These are phyloP conservation scores for Hysterangium stoloniferum DNA, from an alignment of 768 basidiomycete species.

Conservation along the genomic window DNA sequence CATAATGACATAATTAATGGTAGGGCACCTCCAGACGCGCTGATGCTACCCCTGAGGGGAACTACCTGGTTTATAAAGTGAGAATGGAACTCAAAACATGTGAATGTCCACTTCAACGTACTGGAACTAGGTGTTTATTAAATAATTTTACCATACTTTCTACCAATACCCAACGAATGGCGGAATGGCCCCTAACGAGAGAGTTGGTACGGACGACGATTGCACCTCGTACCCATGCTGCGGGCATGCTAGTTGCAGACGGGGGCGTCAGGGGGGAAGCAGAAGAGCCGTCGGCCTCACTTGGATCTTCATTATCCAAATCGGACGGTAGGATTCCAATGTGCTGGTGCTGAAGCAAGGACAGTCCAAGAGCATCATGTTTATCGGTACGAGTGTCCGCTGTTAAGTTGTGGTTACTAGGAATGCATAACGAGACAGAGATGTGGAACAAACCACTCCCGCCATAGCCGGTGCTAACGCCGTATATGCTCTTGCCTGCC, in stretches of 20 bases:
- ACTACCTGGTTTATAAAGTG: conserved; percentile 53
- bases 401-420: conserved; percentile 19
- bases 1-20: conserved; percentile 6
- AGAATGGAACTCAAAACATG: not conserved
- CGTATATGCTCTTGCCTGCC: conserved; percentile 66
- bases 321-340: conserved; percentile 59
- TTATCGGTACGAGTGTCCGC: conserved; percentile 79
- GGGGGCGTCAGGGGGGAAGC: conserved; percentile 65
- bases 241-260: conserved; percentile 68
- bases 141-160: conserved; percentile 72
- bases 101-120: not conserved
- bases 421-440: conserved; percentile 11
- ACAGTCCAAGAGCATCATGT: conserved; percentile 63
- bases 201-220: conserved; percentile 86
- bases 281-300: conserved; percentile 25
- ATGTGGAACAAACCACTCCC: conserved; percentile 48
- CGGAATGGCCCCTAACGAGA: conserved; percentile 82
- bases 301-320: conserved; percentile 25
- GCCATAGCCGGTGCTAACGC: conserved; percentile 82
- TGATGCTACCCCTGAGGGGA: conserved; percentile 77
- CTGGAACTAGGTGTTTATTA: conserved; percentile 50
- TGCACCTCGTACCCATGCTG: conserved; percentile 82
- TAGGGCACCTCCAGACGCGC: conserved; percentile 65
- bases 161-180: conserved; percentile 73
- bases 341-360: conserved; percentile 83